Evolutionary conservation across 2,329 filamentous ascomycete species (phyloP), one percentile per base, ranked within the genome.

Genomic region (Lojkania enalia): DNA sequence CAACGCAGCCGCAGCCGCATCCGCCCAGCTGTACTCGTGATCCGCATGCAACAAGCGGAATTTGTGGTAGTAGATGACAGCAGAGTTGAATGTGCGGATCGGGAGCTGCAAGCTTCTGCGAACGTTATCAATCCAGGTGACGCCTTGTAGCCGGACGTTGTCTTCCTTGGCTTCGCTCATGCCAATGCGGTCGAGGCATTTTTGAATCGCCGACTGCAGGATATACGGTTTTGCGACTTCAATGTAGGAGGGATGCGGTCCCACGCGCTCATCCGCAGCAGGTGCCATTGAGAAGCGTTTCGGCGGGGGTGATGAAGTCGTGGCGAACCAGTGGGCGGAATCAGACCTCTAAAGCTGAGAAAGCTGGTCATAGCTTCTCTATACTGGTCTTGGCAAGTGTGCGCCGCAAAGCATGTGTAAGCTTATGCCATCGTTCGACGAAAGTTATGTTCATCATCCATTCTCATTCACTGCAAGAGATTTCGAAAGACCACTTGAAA

Each of bases 51-150:
- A 82, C 40, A 97, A 79, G 21, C 92, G 85, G 67, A 96, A 96
- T 57, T 90, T 90, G 76, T 97, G 92, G 66, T 91, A 99, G 68
- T 96, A 96, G 13, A 88, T 85, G 52, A 87, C 90, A 1, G 94
- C 94, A 0, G 92, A 95, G 58, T 92, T 88, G 70, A 90, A 96
- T 0, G 94, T 97, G 48, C 88, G 86, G 18, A 96, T 84, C 1
- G 94, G 94, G 35, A 99, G 73, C 57, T 88, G 86, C 39, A 99
- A 76, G 16, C 82, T 81, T 58, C 85, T 83, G 36, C 92, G 82
- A 31, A 95, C 87, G 49, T 84, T 87, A 63, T 96, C 89, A 51
- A 99, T 92, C 78, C 92, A 87, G 47, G 89, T 82, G 7, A 96
- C 86, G 14, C 92, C 94, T 61, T 94, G 89, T 33, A 97, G 73